phyloP scores from a whole-genome alignment of 1,284 basidiomycete genomes.

The Sanguinoderma infundibulare region DNA sequence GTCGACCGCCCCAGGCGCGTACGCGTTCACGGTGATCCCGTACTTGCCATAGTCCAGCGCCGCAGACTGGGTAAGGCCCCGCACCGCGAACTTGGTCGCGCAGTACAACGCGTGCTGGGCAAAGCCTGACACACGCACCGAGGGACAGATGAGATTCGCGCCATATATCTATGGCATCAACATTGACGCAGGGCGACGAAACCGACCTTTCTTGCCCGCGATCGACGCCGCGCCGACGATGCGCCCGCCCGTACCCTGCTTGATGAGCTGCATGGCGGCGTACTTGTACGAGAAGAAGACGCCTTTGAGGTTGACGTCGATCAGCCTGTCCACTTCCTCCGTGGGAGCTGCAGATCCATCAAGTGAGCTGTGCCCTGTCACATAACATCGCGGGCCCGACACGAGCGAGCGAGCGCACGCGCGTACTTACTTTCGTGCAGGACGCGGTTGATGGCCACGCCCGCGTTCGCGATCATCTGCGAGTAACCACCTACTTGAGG shows the following conservation, averaged over 20 bases:
- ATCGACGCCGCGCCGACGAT: constrained; percentile 32
- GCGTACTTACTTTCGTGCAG: constrained; percentile 25
- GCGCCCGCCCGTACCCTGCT: constrained; percentile 35
- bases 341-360: constrained; percentile 5
- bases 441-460: constrained; percentile 24
- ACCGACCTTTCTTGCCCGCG: constrained; percentile 24
- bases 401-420: not conserved
- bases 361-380: no score
- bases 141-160: not conserved
- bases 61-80: constrained; percentile 37
- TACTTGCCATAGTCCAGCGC: constrained; percentile 28
- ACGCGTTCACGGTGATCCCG: constrained; percentile 28
- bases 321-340: constrained; percentile 26
- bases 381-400: no score
- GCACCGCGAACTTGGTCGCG: constrained; percentile 38
- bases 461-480: constrained; percentile 39
- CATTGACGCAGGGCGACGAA: not conserved
- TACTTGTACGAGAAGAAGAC: constrained; percentile 37
- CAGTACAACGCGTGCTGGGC: constrained; percentile 22
- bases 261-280: constrained; percentile 34
- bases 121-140: constrained; percentile 2
- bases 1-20: constrained; percentile 25
- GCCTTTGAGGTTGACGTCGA: constrained; percentile 33
- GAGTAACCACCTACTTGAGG: not conserved
- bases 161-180: no score